Evolutionary conservation across 441 rosid genomes (phyloP), one percentile per base, ranked within the genome.

Genomic region (Erodium chrysanthum): DNA sequence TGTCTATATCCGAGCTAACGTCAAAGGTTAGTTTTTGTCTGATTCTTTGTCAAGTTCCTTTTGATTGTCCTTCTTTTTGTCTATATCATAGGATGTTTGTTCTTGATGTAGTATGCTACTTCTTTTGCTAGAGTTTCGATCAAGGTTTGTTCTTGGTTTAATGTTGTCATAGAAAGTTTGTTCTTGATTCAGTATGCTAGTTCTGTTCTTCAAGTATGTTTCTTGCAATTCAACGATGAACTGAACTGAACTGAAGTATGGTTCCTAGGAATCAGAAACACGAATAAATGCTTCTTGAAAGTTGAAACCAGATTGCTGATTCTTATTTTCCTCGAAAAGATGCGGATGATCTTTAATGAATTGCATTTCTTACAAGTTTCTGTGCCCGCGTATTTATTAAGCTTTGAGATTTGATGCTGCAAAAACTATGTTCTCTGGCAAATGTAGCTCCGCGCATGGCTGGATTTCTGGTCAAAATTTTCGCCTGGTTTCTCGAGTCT

Each of bases 401-500:
- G n/a, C n/a, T n/a, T n/a, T n/a, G n/a, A n/a, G n/a, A n/a, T n/a
- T n/a, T n/a, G n/a, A n/a, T n/a, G n/a, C n/a, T n/a, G n/a, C n/a
- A n/a, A n/a, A n/a, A n/a, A n/a, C n/a, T n/a, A n/a, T n/a, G n/a
- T n/a, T 25, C 29, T 25, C 3, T 25, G 18, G 5, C 18, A 5
- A n/a, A 12, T 22, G 54, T 65, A 86, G 89, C 88, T 59, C 91
- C 91, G 5, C 79, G 91, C 25, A 70, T 83, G 91, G 86, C 88
- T 25, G 88, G 91, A 70, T 70, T 86, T 62, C 69, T 83, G 27
- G 85, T 81, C 58, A 84, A 83, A 67, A 42, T 84, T 6, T 84
- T 83, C 50, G 79, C 73, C 37, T 86, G 91, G 91, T 78, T 86
- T 65, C 60, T 86, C 69, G 91, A 86, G 70, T 77, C 78, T 0